A percentile compares a stretch with the other conserved stretches of the same genome.
Conservation (phyloP, 805 yeast genomes). For the Candida corydali region DNA sequence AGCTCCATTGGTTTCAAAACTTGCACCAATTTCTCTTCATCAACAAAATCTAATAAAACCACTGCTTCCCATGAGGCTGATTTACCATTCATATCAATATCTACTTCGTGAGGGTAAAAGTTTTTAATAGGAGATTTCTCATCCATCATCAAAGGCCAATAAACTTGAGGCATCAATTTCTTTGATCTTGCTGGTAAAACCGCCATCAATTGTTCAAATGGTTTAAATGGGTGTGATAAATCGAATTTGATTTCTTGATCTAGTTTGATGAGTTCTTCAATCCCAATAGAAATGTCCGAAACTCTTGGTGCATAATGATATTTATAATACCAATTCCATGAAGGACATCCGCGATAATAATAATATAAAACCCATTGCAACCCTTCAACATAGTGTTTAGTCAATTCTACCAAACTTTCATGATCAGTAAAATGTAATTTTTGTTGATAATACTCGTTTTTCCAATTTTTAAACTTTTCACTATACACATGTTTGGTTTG, state of each 20-base stretch:
- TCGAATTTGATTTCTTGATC: slow-evolving; percentile 44
- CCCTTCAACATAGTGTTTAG: slow-evolving; percentile 87
- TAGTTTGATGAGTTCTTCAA: slow-evolving; percentile 45
- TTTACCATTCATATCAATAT: slow-evolving; percentile 88
- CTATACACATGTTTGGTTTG: slow-evolving; percentile 59
- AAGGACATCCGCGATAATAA: slow-evolving; percentile 85
- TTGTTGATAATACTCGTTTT: slow-evolving; percentile 76
- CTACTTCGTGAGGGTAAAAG: slow-evolving; percentile 86
- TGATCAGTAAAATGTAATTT: slow-evolving; percentile 70
- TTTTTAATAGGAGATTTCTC: slow-evolving; percentile 81
- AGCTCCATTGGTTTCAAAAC: slow-evolving; percentile 68
- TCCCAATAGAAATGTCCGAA: slow-evolving; percentile 75
- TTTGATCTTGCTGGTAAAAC: slow-evolving; percentile 92
- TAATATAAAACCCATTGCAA: slow-evolving; percentile 94
- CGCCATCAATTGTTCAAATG: slow-evolving; percentile 96
- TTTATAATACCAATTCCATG: slow-evolving; percentile 93
- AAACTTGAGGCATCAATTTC: slow-evolving; percentile 68
- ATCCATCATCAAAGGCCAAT: slow-evolving; percentile 82
- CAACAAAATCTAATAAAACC: slow-evolving; percentile 87
- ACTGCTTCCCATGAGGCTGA: slow-evolving; percentile 98
- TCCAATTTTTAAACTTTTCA: slow-evolving; percentile 76
- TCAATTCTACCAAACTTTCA: slow-evolving; percentile 55
- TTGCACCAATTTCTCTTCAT: slow-evolving; percentile 65
- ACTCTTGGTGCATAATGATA: slow-evolving; percentile 94
- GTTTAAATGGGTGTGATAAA: slow-evolving; percentile 75